Conservation (phyloP, 208 protist genomes). For the Trypanosomatidae sp. region DNA sequence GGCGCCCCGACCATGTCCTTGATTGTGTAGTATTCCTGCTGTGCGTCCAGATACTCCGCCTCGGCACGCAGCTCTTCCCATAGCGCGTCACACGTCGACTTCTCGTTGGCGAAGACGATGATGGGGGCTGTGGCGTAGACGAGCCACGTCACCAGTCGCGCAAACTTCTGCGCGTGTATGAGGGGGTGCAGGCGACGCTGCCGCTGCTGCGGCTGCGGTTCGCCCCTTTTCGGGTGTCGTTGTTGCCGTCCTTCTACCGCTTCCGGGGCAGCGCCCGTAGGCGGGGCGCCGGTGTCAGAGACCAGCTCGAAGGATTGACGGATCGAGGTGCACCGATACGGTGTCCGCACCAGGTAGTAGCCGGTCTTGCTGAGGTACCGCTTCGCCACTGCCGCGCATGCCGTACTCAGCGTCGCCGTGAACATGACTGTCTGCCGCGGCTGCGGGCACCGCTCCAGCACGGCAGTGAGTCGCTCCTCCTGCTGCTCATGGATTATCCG, state of each 20-base stretch:
- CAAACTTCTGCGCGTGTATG: slow-evolving; percentile 75
- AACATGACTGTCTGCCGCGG: slow-evolving; percentile 95
- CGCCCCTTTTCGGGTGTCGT: not conserved
- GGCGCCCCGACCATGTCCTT: slow-evolving; percentile 47
- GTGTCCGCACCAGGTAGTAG: slow-evolving; percentile 68
- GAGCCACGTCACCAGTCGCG: slow-evolving; percentile 70
- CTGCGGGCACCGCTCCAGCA: slow-evolving; percentile 82
- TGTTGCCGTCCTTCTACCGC: slow-evolving; percentile 1
- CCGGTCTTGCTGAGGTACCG: slow-evolving; percentile 64
- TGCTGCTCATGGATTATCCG: slow-evolving; percentile 95
- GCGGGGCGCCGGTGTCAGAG: slow-evolving; percentile 2
- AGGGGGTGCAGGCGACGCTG: slow-evolving; percentile 31
- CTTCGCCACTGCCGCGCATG: slow-evolving; percentile 55
- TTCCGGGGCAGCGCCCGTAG: slow-evolving; percentile 1
- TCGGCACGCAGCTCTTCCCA: slow-evolving; percentile 64
- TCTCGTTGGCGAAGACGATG: slow-evolving; percentile 83
- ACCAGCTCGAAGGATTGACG: slow-evolving; percentile 77
- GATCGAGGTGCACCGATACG: slow-evolving; percentile 61
- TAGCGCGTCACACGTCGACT: slow-evolving; percentile 69
- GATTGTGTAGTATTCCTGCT: slow-evolving; percentile 43
- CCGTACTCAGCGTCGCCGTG: slow-evolving; percentile 94
- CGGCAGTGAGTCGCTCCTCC: slow-evolving; percentile 80
- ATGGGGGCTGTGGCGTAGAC: slow-evolving; percentile 49
- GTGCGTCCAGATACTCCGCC: slow-evolving; percentile 40
- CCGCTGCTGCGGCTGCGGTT: slow-evolving; percentile 4